Conservation (phyloP, 78 protist genomes). For the Guillardia theta region DNA sequence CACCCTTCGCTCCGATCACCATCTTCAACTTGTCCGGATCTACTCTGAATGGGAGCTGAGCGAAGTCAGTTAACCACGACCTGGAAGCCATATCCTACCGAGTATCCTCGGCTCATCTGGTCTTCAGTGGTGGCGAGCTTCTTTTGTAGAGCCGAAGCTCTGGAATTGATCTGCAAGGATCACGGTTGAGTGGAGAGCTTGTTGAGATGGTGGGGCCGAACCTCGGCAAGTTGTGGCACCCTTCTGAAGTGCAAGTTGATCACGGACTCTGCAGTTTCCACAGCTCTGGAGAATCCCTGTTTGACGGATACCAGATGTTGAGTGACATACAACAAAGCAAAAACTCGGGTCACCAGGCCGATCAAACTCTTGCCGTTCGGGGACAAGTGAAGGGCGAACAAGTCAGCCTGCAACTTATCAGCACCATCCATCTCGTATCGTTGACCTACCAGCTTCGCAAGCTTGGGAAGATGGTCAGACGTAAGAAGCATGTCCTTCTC, state of each 20-base stretch:
- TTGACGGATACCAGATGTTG: too few relatives aligned
- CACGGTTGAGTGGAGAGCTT: neutral
- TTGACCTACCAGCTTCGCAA: neutral
- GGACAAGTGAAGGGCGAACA: neutral
- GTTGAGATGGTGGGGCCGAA: neutral
- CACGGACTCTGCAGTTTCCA: neutral
- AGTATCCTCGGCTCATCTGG: too few relatives aligned
- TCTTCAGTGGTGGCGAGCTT: too few relatives aligned
- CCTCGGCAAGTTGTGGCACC: neutral
- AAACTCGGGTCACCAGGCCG: neutral
- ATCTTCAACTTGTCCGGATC: neutral
- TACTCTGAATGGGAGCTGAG: neutral
- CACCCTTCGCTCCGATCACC: neutral
- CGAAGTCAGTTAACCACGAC: too few relatives aligned
- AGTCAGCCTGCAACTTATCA: too few relatives aligned
- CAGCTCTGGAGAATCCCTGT: neutral
- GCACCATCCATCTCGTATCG: too few relatives aligned
- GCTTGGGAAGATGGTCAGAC: neutral
- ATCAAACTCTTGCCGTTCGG: neutral
- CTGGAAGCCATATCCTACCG: too few relatives aligned
- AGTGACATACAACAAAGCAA: neutral
- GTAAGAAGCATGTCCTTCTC: neutral
- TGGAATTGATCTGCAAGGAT: too few relatives aligned
- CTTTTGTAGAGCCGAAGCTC: too few relatives aligned
- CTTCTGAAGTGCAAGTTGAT: neutral